Percentiles rank a stretch among this genome's conserved stretches.
Evolutionary conservation across 1,139 yeast species (phyloP).

Genomic region (Debaryomyces udenii): DNA sequence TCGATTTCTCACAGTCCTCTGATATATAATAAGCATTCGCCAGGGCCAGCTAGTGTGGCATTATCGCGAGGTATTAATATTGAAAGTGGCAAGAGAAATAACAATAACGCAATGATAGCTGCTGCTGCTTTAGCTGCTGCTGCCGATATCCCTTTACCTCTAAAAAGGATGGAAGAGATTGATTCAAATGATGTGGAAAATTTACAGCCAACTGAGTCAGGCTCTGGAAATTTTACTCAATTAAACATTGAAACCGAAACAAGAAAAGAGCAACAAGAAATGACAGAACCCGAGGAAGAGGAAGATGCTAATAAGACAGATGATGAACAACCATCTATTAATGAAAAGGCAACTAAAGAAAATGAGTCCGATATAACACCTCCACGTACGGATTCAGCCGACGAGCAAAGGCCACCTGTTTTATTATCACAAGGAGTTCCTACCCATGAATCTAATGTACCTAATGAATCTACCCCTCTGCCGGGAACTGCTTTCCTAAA

Average conservation of each 20-base stretch:
- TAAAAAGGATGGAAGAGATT: constrained; percentile 19
- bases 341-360: constrained; percentile 6
- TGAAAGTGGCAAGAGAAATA: constrained; percentile 39
- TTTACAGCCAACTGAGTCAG: neutral
- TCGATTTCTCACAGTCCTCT: constrained; percentile 5
- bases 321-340: constrained; percentile 17
- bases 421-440: too few species aligned
- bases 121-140: constrained; percentile 77
- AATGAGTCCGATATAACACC: neutral
- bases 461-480: too few species aligned
- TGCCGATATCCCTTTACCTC: constrained; percentile 65
- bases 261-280: constrained; percentile 1
- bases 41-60: constrained; percentile 25
- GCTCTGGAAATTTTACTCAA: neutral
- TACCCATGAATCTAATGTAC: too few species aligned
- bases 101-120: constrained; percentile 60
- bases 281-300: constrained; percentile 20
- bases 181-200: constrained; percentile 1
- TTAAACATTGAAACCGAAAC: constrained; percentile 1
- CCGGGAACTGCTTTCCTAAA: neutral
- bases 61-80: constrained; percentile 43
- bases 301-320: constrained; percentile 22
- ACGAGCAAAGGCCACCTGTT: constrained; percentile 6
- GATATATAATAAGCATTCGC: constrained; percentile 14
- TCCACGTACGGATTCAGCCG: neutral